These are phyloP conservation scores for Flaveria sonorensis DNA, from an alignment of 129 eudicot species.

Conservation along the genomic window DNA sequence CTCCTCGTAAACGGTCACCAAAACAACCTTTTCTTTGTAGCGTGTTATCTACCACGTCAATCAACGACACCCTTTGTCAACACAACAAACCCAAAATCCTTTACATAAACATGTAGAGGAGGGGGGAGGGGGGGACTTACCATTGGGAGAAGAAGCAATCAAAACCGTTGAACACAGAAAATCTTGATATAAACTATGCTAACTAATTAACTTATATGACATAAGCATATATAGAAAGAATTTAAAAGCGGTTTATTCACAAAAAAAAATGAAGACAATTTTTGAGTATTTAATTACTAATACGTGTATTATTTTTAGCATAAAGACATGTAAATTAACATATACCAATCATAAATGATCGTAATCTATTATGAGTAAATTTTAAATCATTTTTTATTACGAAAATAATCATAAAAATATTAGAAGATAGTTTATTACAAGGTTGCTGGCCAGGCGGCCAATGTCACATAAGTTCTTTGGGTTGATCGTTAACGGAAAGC, in stretches of 20 bases:
- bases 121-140: conserved; percentile 19
- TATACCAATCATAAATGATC: too few relatives aligned
- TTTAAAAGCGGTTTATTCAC: background rate
- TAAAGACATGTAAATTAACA: too few relatives aligned
- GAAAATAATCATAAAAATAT: too few relatives aligned
- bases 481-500: conserved; percentile 39
- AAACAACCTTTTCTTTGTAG: conserved; percentile 42
- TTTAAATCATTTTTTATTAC: too few relatives aligned
- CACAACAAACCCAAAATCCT: conserved; percentile 8
- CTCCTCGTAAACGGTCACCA: conserved; percentile 45
- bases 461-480: conserved; percentile 21
- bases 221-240: conserved; percentile 6
- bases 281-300: too few relatives aligned
- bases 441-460: conserved; percentile 36
- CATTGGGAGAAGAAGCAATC: conserved; percentile 19
- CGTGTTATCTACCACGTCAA: conserved; percentile 33
- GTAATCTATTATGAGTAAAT: too few relatives aligned
- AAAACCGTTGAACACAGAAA: conserved; percentile 23
- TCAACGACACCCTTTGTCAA: conserved; percentile 4
- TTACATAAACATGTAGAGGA: too few relatives aligned
- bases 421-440: background rate
- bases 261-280: background rate
- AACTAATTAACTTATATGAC: background rate
- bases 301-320: too few relatives aligned
- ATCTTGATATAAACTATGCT: conserved; percentile 23